phyloP scores from a whole-genome alignment of 2,329 filamentous ascomycete genomes.

The Grosmannia clavigera region DNA sequence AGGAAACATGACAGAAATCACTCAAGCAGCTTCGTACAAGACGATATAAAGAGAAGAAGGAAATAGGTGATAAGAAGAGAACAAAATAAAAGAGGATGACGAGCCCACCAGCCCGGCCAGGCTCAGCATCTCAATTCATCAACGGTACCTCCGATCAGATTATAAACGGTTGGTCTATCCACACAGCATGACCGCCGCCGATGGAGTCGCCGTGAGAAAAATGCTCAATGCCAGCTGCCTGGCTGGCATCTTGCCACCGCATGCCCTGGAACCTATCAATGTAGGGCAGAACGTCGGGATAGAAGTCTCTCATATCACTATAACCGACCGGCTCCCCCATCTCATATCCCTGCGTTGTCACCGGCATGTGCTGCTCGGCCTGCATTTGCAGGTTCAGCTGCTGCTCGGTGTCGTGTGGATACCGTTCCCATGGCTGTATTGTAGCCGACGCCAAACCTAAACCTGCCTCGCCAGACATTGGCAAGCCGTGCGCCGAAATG shows the following conservation, averaged over 20 bases:
- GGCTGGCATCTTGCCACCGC: conserved; percentile 15
- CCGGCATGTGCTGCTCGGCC: background rate
- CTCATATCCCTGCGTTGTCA: background rate
- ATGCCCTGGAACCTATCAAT: conserved; percentile 14
- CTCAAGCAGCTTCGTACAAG: too few relatives aligned
- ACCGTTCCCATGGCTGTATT: conserved; percentile 7
- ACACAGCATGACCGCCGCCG: background rate
- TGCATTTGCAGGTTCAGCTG: conserved; percentile 1
- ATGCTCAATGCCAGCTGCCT: conserved; percentile 15
- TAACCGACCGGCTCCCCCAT: background rate
- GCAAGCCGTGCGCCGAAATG: background rate
- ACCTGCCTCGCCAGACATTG: background rate
- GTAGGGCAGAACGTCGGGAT: conserved; percentile 11
- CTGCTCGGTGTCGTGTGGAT: conserved; percentile 3
- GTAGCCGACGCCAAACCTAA: background rate
- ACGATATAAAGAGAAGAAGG: background rate
- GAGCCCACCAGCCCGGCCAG: background rate
- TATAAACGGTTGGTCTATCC: background rate
- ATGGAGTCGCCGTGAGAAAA: conserved; percentile 15
- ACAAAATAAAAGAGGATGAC: background rate
- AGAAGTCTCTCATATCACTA: conserved; percentile 8
- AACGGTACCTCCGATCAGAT: background rate
- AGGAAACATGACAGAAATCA: too few relatives aligned
- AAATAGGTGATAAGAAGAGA: background rate
- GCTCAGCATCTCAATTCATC: background rate